Base-by-base conservation (phyloP, 495 filamentous ascomycete species). In the Penicillium cataractarum region DNA sequence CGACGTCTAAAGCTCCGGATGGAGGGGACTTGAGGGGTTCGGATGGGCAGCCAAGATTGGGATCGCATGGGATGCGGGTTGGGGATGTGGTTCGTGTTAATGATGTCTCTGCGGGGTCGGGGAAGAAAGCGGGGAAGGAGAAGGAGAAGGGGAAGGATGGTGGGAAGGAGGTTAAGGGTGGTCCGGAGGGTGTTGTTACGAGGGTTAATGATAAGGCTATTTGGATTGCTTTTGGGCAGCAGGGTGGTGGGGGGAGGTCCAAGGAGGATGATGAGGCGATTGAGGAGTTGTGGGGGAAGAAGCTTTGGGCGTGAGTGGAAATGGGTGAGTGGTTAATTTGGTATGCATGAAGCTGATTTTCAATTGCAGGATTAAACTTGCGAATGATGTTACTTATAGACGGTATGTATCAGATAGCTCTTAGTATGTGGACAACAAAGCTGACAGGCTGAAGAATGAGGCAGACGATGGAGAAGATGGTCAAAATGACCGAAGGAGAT, bases 301-400 rank as follows among this genome's bases (percentile, higher is more conserved):
- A 84, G 74, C 68, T 89, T 53, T 89, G 86, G 87, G 73, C 86
- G 86, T 88, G 68, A 66, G 73, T 76, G 66, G 8, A 15, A 22
- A 35, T 21, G 26, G 6, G 15, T 3, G n/a, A 21, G 19, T 10
- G 17, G 2, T 32, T 50, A 13, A 32, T 48, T 4, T 32, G 31
- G 12, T 10, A 19, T 52, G n/a, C 8, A 6, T 40, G 55, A 19
- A 49, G 58, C 60, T 69, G 19, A 67, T 35, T 32, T 10, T 22
- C 15, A n/a, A 15, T 57, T 59, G 46, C 65, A 89, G 86, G 46
- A 88, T 99, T 22, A 98, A 98, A 80, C 78, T 98, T 69, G 92
- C 95, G 17, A 97, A 98, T 76, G 96, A 98, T 78, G 89, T 97
- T 65, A 97, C 93, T 39, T 93, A 90, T 76, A 85, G 90, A 76